Conservation (phyloP, 192 early-diverging fungal species). For the Coemansia sp. region DNA sequence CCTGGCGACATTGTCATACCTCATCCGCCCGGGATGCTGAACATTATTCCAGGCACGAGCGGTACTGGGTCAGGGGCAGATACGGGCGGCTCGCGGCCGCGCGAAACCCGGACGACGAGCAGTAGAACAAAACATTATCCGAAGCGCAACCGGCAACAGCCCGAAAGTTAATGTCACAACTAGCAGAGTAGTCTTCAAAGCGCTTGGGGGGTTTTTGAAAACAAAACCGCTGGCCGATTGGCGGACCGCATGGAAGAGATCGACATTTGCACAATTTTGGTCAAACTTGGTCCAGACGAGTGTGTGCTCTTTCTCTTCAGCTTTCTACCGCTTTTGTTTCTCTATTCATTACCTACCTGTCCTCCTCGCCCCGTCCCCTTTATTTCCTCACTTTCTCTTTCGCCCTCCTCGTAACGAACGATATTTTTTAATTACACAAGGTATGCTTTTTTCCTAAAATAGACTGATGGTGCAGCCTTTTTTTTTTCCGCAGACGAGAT, state of each 20-base stretch:
- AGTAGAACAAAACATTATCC: not conserved
- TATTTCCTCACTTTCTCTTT: not conserved
- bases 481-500: no score
- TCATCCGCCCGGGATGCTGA: slow-evolving; percentile 38
- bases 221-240: not conserved
- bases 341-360: not conserved
- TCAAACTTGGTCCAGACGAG: not conserved
- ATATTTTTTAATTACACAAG: no score
- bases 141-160: not conserved
- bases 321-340: not conserved
- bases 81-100: not conserved
- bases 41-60: slow-evolving; percentile 12
- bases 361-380: not conserved
- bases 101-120: not conserved
- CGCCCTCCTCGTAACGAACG: no score
- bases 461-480: no score
- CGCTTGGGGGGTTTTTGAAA: not conserved
- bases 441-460: not conserved
- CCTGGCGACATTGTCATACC: slow-evolving; percentile 46
- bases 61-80: no score
- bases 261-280: not conserved
- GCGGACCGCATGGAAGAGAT: slow-evolving; percentile 8
- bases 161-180: no score
- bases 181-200: no score
- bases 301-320: not conserved